A percentile compares a stretch with the other conserved stretches of the same genome.
Evolutionary conservation across 257 asterid genomes (phyloP).

Genomic region (Solanum appendiculatum): DNA sequence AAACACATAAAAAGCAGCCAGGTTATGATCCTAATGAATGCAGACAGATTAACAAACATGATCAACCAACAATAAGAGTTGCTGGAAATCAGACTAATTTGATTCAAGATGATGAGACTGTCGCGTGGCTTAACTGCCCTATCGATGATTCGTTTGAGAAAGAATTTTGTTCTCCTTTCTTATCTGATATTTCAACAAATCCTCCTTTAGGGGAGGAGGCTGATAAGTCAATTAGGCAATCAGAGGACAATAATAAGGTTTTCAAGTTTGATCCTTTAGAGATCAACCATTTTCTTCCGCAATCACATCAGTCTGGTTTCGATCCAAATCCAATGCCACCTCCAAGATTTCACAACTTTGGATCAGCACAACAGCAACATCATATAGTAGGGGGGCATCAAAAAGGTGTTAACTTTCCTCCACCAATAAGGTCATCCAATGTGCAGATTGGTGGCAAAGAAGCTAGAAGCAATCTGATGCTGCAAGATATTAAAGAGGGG

Average conservation of each 20-base stretch:
- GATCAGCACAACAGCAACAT: constrained; percentile 3
- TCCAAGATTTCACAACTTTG: constrained; percentile 24
- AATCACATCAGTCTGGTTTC: neutral
- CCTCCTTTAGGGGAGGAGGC: constrained; percentile 6
- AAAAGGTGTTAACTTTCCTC: neutral
- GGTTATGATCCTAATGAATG: constrained; percentile 9
- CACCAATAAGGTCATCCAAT: constrained; percentile 3
- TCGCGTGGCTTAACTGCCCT: constrained; percentile 46
- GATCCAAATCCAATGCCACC: constrained; percentile 25
- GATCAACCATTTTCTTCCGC: constrained; percentile 2
- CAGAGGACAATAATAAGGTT: constrained; percentile 4
- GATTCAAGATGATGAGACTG: constrained; percentile 44
- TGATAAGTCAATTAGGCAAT: constrained; percentile 3
- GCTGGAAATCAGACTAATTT: constrained; percentile 16
- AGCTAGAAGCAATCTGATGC: neutral
- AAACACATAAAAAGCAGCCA: constrained; percentile 29
- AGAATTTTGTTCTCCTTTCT: constrained; percentile 44
- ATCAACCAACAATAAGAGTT: constrained; percentile 6
- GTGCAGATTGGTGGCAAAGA: neutral
- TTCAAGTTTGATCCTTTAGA: constrained; percentile 8
- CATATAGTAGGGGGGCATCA: neutral
- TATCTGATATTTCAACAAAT: constrained; percentile 33
- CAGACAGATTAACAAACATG: constrained; percentile 17
- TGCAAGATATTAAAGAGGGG: constrained; percentile 15
- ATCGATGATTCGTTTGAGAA: constrained; percentile 64